phyloP scores from a whole-genome alignment of 371 early-diverging fungal species.

The Entomophthora muscae region DNA sequence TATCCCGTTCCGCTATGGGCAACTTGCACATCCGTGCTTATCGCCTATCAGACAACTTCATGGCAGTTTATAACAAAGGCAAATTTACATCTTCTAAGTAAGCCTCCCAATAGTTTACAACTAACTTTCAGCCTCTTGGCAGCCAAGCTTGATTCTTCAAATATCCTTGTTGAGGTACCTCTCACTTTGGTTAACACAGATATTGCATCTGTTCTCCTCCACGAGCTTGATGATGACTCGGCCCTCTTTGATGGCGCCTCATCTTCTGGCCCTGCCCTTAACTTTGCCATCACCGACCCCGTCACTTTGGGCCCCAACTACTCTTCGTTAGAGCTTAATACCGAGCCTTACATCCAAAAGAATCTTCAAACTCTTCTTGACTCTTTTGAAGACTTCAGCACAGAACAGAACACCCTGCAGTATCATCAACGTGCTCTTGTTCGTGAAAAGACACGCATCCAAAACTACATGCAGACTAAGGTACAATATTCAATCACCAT shows the following conservation, averaged over 20 bases:
- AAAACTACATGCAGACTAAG: conserved; percentile 35
- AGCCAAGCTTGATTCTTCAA: conserved; percentile 60
- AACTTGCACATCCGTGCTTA: conserved; percentile 76
- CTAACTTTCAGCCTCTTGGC: conserved; percentile 24
- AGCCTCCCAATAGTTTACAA: not conserved
- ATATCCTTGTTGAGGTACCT: conserved; percentile 80
- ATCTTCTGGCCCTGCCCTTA: conserved; percentile 18
- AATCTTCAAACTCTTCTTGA: conserved; percentile 77
- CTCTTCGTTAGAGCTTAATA: conserved; percentile 59
- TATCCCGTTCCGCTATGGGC: conserved; percentile 63
- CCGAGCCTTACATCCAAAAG: conserved; percentile 67
- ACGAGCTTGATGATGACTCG: conserved; percentile 45
- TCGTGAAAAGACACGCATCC: conserved; percentile 63
- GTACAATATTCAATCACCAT: conserved; percentile 14
- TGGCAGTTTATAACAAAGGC: conserved; percentile 63
- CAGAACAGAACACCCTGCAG: conserved; percentile 80
- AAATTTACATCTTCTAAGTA: conserved; percentile 73
- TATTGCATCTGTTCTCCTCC: conserved; percentile 59
- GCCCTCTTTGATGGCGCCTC: conserved; percentile 11
- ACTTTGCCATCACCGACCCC: conserved; percentile 11
- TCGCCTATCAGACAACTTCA: conserved; percentile 66
- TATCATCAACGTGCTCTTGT: conserved; percentile 83
- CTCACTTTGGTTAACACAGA: conserved; percentile 69
- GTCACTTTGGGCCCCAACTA: conserved; percentile 63
- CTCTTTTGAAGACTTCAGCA: conserved; percentile 73